Percentiles rank a stretch among this genome's conserved stretches.
Evolutionary conservation across 495 filamentous ascomycete genomes (phyloP).

Genomic region (Penicillium simplicissimum): DNA sequence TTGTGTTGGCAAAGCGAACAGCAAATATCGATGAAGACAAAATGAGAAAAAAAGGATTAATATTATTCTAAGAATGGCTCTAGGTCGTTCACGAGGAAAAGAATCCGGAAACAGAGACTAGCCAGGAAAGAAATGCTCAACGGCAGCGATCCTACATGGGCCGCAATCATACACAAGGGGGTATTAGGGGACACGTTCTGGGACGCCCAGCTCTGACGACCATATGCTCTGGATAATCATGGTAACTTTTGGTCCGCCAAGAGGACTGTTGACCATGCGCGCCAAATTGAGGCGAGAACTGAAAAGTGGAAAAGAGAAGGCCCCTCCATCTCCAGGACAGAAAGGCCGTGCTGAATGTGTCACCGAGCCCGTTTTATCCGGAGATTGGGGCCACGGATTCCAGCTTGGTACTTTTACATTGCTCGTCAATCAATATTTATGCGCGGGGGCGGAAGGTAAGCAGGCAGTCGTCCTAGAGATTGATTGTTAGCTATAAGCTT

Average conservation of each 20-base stretch:
- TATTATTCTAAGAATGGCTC: constrained; percentile 33
- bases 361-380: constrained; percentile 25
- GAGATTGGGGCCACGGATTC: constrained; percentile 22
- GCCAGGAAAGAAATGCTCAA: constrained; percentile 14
- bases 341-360: constrained; percentile 23
- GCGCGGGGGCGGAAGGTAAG: constrained; percentile 46
- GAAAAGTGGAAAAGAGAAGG: constrained; percentile 19
- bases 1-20: no score
- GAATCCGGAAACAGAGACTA: constrained; percentile 18
- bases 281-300: constrained; percentile 17
- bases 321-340: constrained; percentile 47
- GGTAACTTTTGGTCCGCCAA: constrained; percentile 8
- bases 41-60: constrained; percentile 25
- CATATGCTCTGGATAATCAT: not conserved
- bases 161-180: constrained; percentile 19
- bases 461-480: constrained; percentile 42
- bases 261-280: constrained; percentile 13
- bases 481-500: constrained; percentile 19
- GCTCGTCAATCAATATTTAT: constrained; percentile 25
- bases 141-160: constrained; percentile 11
- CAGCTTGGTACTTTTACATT: constrained; percentile 25
- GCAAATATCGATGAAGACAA: not conserved
- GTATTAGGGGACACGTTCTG: not conserved
- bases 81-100: constrained; percentile 11
- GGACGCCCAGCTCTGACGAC: not conserved